Evolutionary conservation across 73 alveolate species (phyloP), one percentile per base, ranked within the genome.

Genomic region (Paramecium octaurelia): DNA sequence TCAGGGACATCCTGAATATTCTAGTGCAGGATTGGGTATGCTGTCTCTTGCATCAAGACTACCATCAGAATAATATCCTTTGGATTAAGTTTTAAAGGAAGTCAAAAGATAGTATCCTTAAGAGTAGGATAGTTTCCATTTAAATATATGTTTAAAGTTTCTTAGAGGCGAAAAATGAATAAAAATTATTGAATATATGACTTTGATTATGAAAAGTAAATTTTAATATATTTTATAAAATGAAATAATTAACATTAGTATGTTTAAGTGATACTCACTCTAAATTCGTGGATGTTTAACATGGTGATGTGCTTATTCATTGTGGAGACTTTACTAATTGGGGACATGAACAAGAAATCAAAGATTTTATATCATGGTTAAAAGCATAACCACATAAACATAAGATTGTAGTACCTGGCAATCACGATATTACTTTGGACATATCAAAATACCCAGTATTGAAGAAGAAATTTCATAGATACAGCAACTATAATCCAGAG

Each of bases 321-420:
- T 34, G 60, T 36, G 87, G 87, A 8, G 95, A 92, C 92, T 92
- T 92, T 80, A 92, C 96, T 16, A 86, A 92, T 86, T 43, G 92
- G 23, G 96, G 96, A 6, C 92, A 86, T 43, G 69, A 44, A 23
- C 84, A 44, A 57, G 92, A 92, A 38, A 50, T 92, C 35, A 58
- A 10, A 27, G 60, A 64, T 58, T 92, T 92, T 31, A 84, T 42
- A 16, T 54, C 21, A 20, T 92, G 96, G 96, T 24, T 92, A 34
- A 83, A 44, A 60, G 58, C 80, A 85, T 54, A 29, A 86, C 88
- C 71, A 1, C 90, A 92, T 57, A 60, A 92, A 76, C 83, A 92
- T 69, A 92, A 88, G 24, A 68, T 92, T 8, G 92, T 92, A 0
- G 58, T 92, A 18, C 77, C 96, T 6, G 96, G 96, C 14, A 92